phyloP scores from a whole-genome alignment of 2,329 filamentous ascomycete genomes.

The Zelopaecilomyces penicillatus region DNA sequence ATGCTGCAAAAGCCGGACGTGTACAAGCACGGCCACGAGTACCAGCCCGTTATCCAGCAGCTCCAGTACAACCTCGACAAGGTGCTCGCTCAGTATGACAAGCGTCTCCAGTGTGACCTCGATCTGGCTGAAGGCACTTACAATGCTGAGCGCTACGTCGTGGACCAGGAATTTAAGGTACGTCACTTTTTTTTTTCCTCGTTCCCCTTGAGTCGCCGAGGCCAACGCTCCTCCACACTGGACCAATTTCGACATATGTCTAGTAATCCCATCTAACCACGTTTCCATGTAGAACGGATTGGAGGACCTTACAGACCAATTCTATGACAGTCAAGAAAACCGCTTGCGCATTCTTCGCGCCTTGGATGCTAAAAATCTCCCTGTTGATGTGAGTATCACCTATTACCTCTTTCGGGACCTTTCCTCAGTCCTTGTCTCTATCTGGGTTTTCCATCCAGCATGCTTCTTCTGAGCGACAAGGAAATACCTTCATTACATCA shows the following conservation, averaged over 20 bases:
- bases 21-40: slow-evolving; percentile 46
- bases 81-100: slow-evolving; percentile 23
- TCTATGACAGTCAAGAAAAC: slow-evolving; percentile 37
- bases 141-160: slow-evolving; percentile 23
- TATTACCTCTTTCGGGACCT: slow-evolving; percentile 9
- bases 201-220: slow-evolving; percentile 2
- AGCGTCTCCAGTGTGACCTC: slow-evolving; percentile 25
- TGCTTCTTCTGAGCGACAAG: background rate
- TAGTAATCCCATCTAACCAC: slow-evolving; percentile 12
- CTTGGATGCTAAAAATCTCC: slow-evolving; percentile 35
- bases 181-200: slow-evolving; percentile 16
- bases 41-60: slow-evolving; percentile 40
- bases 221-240: background rate
- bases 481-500: too few relatives aligned
- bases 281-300: slow-evolving; percentile 26
- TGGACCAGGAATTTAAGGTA: slow-evolving; percentile 31
- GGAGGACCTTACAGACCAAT: slow-evolving; percentile 31
- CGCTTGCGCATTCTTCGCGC: slow-evolving; percentile 37
- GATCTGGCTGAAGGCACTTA: slow-evolving; percentile 31
- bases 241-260: slow-evolving; percentile 4
- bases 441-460: slow-evolving; percentile 6
- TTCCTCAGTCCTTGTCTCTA: slow-evolving; percentile 1
- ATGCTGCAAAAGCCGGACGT: slow-evolving; percentile 45
- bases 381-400: slow-evolving; percentile 37
- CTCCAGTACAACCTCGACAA: slow-evolving; percentile 31